Evolutionary conservation across 2,329 filamentous ascomycete species (phyloP).

Genomic region (Volutella citrinella): DNA sequence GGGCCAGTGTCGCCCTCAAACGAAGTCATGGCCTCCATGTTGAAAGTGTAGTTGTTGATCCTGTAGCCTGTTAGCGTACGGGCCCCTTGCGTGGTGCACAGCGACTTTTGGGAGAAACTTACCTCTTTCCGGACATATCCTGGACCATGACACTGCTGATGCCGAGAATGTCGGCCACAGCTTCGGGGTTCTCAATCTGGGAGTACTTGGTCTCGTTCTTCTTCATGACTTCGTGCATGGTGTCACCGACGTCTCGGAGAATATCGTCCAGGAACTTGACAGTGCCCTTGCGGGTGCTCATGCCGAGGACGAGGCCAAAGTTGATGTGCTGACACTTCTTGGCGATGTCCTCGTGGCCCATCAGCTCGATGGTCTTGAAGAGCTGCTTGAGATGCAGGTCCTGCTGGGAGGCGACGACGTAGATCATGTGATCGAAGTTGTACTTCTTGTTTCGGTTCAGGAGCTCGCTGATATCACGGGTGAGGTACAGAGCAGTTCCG

Average conservation of each 20-base stretch:
- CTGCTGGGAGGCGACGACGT: slow-evolving; percentile 71
- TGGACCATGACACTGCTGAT: slow-evolving; percentile 97
- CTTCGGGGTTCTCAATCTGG: slow-evolving; percentile 80
- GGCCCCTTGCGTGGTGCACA: rapidly evolving
- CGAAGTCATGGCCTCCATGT: slow-evolving; percentile 77
- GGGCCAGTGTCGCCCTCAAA: slow-evolving; percentile 85
- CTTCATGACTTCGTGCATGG: slow-evolving; percentile 97
- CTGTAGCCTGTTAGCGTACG: slow-evolving; percentile 26
- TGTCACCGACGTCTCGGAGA: slow-evolving; percentile 71
- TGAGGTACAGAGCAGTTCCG: slow-evolving; percentile 74
- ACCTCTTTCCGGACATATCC: slow-evolving; percentile 95
- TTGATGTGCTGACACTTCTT: slow-evolving; percentile 71
- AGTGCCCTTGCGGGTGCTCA: slow-evolving; percentile 69
- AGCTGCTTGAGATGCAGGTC: slow-evolving; percentile 71
- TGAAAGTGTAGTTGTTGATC: slow-evolving; percentile 68
- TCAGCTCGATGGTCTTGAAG: slow-evolving; percentile 72
- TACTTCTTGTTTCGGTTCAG: slow-evolving; percentile 61
- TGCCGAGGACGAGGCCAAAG: slow-evolving; percentile 69
- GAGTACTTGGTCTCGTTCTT: slow-evolving; percentile 87
- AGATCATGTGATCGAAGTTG: slow-evolving; percentile 76
- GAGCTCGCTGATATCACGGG: slow-evolving; percentile 74
- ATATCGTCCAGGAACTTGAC: slow-evolving; percentile 63
- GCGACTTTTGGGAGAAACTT: slow-evolving; percentile 23
- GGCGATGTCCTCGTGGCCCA: slow-evolving; percentile 66
- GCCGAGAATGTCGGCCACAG: slow-evolving; percentile 81